Evolutionary conservation across 2,329 filamentous ascomycete genomes (phyloP), one percentile per base, ranked within the genome.

Genomic region (Drechslerella coelobrocha): DNA sequence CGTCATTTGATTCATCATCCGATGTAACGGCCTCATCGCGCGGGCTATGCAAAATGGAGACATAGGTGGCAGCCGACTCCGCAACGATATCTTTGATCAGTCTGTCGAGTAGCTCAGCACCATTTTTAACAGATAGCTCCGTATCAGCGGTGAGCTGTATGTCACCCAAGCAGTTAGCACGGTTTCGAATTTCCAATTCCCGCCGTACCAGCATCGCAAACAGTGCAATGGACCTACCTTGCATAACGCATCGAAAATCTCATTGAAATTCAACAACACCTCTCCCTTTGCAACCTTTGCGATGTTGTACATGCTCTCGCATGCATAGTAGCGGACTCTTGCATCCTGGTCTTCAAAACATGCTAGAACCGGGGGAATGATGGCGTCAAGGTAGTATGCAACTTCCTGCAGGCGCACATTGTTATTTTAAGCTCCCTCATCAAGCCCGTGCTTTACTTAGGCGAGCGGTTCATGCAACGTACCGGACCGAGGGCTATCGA

Each of bases 261-360:
- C 90, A 80, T 99, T 99, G 80, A 99, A 99, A 82, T 96, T 99
- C 41, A 95, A 86, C 74, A 99, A 81, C 19, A 99, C 94, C 80
- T 99, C 94, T 37, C 95, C 94, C 80, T 99, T 99, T 71, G 93
- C 94, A 51, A 99, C 94, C 81, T 99, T 99, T 77, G 94, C 92
- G 78, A 99, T 99, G 80, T 99, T 99, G 81, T 99, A 99, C 94
- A 99, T 99, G 79, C 92, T 95, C 82, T 99, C 94, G 81, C 94
- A 99, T 23, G 94, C 94, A 81, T 99, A 99, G 79, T 99, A 99
- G 73, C 94, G 86, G 29, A 97, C 94, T 66, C 94, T 63, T 26
- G 94, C 92, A 88, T 99, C 94, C 82, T 97, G 94, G 76, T 99
- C 95, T 65, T 90, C 91, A 80, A 99, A 99, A 82, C 95, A 99